Conservation (phyloP, 768 basidiomycete genomes). For the Megacollybia marginata region DNA sequence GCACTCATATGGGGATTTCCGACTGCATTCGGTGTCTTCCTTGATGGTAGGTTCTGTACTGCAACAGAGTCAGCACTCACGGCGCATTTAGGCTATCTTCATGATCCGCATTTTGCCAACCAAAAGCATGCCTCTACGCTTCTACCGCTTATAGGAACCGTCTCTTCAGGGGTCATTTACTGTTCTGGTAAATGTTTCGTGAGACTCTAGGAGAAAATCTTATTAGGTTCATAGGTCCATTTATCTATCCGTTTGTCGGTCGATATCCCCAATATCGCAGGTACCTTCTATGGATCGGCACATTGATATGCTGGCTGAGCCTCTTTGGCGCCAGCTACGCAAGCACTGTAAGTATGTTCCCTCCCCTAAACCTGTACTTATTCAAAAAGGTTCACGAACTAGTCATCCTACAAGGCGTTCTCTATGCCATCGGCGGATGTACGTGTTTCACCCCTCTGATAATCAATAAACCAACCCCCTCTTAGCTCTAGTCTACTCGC, state of each 20-base stretch:
- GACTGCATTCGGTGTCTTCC: constrained; percentile 19
- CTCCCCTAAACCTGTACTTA: neutral
- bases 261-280: constrained; percentile 15
- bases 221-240: no score
- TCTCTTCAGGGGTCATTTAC: constrained; percentile 22
- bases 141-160: constrained; percentile 23
- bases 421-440: constrained; percentile 21
- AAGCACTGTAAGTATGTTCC: constrained; percentile 5
- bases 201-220: no score
- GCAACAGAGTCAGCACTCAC: neutral
- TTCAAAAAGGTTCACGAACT: constrained; percentile 8
- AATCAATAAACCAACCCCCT: neutral
- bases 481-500: constrained; percentile 17
- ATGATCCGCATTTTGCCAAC: constrained; percentile 11
- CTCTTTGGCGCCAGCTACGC: constrained; percentile 20
- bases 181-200: constrained; percentile 23
- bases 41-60: constrained; percentile 12
- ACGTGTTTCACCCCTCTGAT: neutral
- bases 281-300: constrained; percentile 15
- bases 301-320: constrained; percentile 12
- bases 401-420: constrained; percentile 17
- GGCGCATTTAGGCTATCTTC: constrained; percentile 13
- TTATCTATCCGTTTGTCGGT: constrained; percentile 11
- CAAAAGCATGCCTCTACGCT: constrained; percentile 15
- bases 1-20: constrained; percentile 24